These are phyloP conservation scores for Stramenopiles sp. DNA, from an alignment of 352 stramenopile species.

Conservation along the genomic window DNA sequence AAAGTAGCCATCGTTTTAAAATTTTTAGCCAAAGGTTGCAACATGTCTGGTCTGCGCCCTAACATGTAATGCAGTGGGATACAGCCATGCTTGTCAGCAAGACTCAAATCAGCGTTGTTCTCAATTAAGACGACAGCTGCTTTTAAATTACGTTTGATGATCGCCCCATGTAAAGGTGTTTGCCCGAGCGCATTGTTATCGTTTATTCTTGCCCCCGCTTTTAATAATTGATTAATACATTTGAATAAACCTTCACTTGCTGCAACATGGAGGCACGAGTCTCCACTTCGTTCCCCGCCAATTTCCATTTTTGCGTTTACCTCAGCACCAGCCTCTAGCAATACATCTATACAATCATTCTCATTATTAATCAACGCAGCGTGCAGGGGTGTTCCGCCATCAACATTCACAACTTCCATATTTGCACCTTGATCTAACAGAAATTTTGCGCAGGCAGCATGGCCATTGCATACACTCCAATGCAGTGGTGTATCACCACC, in stretches of 20 bases:
- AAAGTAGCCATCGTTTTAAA: too few relatives aligned
- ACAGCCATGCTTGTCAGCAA: too few relatives aligned
- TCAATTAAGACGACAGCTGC: too few relatives aligned
- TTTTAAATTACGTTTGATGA: too few relatives aligned
- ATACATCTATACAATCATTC: neutral
- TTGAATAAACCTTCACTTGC: neutral
- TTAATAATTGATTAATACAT: neutral
- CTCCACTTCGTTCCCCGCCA: neutral
- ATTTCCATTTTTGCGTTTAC: neutral
- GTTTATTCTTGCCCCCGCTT: neutral
- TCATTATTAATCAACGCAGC: slow-evolving; percentile 13
- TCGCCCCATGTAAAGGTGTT: slow-evolving; percentile 13
- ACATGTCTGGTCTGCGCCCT: too few relatives aligned
- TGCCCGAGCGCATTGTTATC: neutral
- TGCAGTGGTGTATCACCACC: slow-evolving; percentile 14
- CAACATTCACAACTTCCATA: neutral
- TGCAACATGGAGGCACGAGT: slow-evolving; percentile 4
- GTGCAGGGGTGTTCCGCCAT: slow-evolving; percentile 8
- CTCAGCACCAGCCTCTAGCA: slow-evolving; percentile 9
- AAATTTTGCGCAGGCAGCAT: neutral
- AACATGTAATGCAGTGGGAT: too few relatives aligned
- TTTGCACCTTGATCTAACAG: neutral
- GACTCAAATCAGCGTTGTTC: too few relatives aligned
- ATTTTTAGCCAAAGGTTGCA: too few relatives aligned
- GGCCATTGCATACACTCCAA: slow-evolving; percentile 13